phyloP scores from a whole-genome alignment of 2,329 filamentous ascomycete species.

The Davidsoniella neocaledoniae region DNA sequence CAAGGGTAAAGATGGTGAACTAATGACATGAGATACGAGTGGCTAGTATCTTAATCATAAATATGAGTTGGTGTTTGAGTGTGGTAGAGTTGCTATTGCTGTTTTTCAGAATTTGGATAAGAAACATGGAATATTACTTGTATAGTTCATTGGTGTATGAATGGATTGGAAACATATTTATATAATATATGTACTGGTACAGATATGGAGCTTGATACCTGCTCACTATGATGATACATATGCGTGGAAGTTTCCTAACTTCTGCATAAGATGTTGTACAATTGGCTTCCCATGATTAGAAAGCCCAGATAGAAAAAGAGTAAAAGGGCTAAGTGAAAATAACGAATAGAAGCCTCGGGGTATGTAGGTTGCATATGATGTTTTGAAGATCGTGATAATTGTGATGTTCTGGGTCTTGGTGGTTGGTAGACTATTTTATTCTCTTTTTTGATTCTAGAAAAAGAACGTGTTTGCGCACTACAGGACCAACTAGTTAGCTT shows the following conservation, averaged over 20 bases:
- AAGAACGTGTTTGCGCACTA: slow-evolving; percentile 86
- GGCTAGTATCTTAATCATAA: no score
- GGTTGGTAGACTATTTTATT: slow-evolving; percentile 29
- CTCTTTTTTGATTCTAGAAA: slow-evolving; percentile 88
- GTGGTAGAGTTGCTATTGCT: no score
- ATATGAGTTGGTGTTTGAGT: no score
- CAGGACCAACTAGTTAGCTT: not conserved
- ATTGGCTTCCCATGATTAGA: not conserved
- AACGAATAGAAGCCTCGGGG: not conserved
- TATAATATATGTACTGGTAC: slow-evolving; percentile 9
- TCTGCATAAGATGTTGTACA: slow-evolving; percentile 3
- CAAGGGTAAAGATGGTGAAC: no score
- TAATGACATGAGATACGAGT: no score
- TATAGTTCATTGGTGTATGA: not conserved
- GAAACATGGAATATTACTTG: no score
- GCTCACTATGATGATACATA: not conserved
- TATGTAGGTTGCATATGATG: slow-evolving; percentile 11
- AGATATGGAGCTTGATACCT: not conserved
- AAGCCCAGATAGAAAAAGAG: not conserved
- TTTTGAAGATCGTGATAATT: no score
- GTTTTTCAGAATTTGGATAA: no score
- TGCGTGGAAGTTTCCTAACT: not conserved
- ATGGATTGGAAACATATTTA: not conserved
- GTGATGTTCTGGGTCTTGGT: no score
- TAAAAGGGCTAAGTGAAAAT: not conserved